Conservation (phyloP, 2,329 filamentous ascomycete species). For the Penicillium thymicola region DNA sequence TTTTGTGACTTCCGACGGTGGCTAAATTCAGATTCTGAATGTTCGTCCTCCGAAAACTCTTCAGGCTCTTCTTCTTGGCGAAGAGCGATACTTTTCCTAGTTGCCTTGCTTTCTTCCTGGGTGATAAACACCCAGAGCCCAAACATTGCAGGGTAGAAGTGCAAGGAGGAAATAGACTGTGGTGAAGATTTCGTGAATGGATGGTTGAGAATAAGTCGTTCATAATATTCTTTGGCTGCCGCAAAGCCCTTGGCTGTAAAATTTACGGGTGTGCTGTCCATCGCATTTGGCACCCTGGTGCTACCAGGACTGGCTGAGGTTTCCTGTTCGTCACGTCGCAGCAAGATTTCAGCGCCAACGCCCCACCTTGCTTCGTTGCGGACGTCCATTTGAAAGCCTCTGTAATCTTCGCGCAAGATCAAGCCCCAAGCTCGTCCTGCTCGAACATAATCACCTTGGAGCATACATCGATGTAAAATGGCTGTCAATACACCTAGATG, state of each 20-base stretch:
- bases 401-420: conserved; percentile 61
- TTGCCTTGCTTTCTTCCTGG: conserved; percentile 57
- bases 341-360: conserved; percentile 77
- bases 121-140: conserved; percentile 76
- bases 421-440: conserved; percentile 74
- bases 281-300: not conserved
- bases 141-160: conserved; percentile 80
- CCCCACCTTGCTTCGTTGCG: conserved; percentile 71
- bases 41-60: conserved; percentile 33
- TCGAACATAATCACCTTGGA: conserved; percentile 65
- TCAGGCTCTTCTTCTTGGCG: conserved; percentile 22
- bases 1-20: conserved; percentile 25
- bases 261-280: conserved; percentile 10
- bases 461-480: conserved; percentile 69
- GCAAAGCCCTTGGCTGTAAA: conserved; percentile 53
- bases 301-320: not conserved
- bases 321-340: conserved; percentile 51
- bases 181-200: conserved; percentile 64
- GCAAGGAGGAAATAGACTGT: conserved; percentile 60
- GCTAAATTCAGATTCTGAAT: conserved; percentile 23
- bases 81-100: conserved; percentile 39
- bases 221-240: conserved; percentile 67
- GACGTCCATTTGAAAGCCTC: conserved; percentile 62
- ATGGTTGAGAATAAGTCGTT: conserved; percentile 72
- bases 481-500: conserved; percentile 67